Percentiles rank a stretch among this genome's conserved stretches.
phyloP scores from a whole-genome alignment of 1,284 basidiomycete species.

The Cyathus olla region DNA sequence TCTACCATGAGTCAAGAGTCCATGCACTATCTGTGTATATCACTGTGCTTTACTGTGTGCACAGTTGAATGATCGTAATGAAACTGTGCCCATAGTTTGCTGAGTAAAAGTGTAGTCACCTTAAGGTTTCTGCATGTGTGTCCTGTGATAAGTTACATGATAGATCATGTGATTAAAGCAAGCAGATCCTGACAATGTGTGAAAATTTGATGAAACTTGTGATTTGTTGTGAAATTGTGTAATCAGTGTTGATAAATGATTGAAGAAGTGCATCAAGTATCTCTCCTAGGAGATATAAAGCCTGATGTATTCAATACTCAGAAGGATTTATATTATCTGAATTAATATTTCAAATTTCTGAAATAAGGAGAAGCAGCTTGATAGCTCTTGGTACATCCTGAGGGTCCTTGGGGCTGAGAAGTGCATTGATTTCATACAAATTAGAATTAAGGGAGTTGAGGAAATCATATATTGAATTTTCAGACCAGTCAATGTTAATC shows the following conservation, averaged over 20 bases:
- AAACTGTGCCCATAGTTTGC: too few relatives aligned
- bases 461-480: not conserved
- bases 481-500: slow-evolving; percentile 2
- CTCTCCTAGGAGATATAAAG: slow-evolving; percentile 30
- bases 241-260: slow-evolving; percentile 32
- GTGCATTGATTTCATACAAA: slow-evolving; percentile 22
- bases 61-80: too few relatives aligned
- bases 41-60: too few relatives aligned
- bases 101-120: too few relatives aligned
- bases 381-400: slow-evolving; percentile 29
- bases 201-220: slow-evolving; percentile 24
- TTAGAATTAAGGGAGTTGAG: too few relatives aligned
- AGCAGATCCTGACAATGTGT: too few relatives aligned
- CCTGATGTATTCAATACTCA: slow-evolving; percentile 14
- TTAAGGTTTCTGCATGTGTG: too few relatives aligned
- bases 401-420: slow-evolving; percentile 28
- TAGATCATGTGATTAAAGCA: too few relatives aligned
- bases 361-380: slow-evolving; percentile 20
- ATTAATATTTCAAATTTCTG: slow-evolving; percentile 26
- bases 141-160: too few relatives aligned
- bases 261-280: slow-evolving; percentile 25
- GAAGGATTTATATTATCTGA: slow-evolving; percentile 13
- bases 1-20: too few relatives aligned
- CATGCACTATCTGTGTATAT: too few relatives aligned
- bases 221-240: slow-evolving; percentile 30